These are phyloP conservation scores for Mucor sp. DNA, from an alignment of 371 early-diverging fungal species.

Conservation along the genomic window DNA sequence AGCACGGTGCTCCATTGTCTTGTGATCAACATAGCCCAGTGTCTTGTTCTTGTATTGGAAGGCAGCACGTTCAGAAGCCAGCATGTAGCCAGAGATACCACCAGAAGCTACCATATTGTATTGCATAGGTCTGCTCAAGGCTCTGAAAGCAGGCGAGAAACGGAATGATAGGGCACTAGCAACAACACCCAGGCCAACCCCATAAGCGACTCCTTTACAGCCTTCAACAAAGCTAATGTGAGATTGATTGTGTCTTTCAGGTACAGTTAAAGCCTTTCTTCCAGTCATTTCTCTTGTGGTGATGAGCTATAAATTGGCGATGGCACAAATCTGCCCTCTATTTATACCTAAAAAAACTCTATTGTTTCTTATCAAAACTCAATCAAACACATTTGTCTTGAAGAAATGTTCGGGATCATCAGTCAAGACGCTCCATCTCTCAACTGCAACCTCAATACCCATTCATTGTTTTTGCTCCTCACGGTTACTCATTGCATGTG, in stretches of 20 bases:
- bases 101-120: constrained; percentile 3
- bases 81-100: constrained; percentile 7
- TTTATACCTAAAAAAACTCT: background rate
- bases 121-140: constrained; percentile 1
- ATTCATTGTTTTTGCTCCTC: background rate
- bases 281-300: background rate
- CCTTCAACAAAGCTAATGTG: constrained; percentile 11
- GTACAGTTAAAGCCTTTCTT: constrained; percentile 1
- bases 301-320: background rate
- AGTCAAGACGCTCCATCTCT: background rate
- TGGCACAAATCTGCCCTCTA: background rate
- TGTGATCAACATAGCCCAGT: constrained; percentile 15
- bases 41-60: constrained; percentile 4
- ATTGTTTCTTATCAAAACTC: background rate
- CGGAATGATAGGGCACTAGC: constrained; percentile 9
- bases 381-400: background rate
- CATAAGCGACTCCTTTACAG: constrained; percentile 6
- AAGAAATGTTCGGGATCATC: background rate
- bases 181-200: background rate
- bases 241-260: constrained; percentile 1
- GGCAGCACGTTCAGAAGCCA: constrained; percentile 8
- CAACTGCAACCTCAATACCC: background rate
- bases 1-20: constrained; percentile 12
- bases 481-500: background rate
- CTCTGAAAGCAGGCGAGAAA: constrained; percentile 17